These are phyloP conservation scores for Nannochloris sp. DNA, from an alignment of 139 green algal genomes.

Conservation along the genomic window DNA sequence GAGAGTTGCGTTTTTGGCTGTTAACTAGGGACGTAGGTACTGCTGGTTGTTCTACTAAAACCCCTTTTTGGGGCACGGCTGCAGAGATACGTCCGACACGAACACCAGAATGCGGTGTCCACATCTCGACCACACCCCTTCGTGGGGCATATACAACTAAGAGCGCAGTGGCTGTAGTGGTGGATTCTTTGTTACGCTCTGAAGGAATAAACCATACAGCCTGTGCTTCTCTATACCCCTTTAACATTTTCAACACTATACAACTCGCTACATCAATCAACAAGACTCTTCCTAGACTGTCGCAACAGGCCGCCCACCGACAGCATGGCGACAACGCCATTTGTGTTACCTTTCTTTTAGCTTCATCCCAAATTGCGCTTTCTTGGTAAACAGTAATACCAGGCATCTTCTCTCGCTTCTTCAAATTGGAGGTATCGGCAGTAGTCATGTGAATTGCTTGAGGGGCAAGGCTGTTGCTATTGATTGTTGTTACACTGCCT, in stretches of 20 bases:
- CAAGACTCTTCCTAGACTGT: conserved; percentile 54
- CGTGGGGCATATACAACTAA: conserved; percentile 47
- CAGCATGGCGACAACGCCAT: conserved; percentile 3
- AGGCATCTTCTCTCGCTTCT: conserved; percentile 4
- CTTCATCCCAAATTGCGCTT: conserved; percentile 19
- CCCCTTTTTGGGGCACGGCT: background rate
- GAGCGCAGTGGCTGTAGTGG: background rate
- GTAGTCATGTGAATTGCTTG: too few species aligned
- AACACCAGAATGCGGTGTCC: conserved; percentile 18
- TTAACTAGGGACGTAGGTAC: too few species aligned
- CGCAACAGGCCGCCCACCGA: conserved; percentile 36
- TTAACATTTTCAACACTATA: conserved; percentile 48
- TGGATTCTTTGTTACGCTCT: background rate
- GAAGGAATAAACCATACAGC: conserved; percentile 41
- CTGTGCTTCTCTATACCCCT: conserved; percentile 62
- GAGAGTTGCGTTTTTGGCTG: too few species aligned
- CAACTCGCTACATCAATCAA: conserved; percentile 38
- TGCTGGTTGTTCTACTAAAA: conserved; percentile 13
- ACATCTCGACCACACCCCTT: conserved; percentile 35
- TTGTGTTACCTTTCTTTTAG: background rate
- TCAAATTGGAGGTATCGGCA: too few species aligned
- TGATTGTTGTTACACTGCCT: too few species aligned
- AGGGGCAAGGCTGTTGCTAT: too few species aligned
- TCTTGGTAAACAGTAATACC: background rate
- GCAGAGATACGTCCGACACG: too few species aligned